Evolutionary conservation across 768 basidiomycete genomes (phyloP).

Genomic region (Lentinula detonsa): DNA sequence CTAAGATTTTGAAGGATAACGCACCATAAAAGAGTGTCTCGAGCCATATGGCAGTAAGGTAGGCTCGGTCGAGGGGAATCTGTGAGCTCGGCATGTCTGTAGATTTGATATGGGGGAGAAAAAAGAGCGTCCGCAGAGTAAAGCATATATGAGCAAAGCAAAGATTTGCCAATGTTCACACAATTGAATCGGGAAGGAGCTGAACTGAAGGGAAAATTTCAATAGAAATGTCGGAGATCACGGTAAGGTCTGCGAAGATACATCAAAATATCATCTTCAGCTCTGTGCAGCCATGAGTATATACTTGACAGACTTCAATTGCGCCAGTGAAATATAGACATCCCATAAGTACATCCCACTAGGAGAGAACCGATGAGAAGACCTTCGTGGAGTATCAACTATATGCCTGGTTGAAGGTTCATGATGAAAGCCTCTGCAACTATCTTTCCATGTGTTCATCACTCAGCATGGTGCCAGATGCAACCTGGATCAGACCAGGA

Average conservation of each 20-base stretch:
- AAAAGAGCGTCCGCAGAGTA: neutral
- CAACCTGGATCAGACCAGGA: too few relatives aligned
- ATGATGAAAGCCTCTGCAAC: too few relatives aligned
- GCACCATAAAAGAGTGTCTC: constrained; percentile 16
- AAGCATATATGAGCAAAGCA: neutral
- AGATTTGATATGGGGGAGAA: neutral
- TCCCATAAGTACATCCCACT: too few relatives aligned
- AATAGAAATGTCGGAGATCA: neutral
- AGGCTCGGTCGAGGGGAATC: constrained; percentile 27
- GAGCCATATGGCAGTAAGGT: constrained; percentile 24
- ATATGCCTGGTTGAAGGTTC: too few relatives aligned
- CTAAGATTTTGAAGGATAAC: neutral
- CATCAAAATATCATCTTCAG: neutral
- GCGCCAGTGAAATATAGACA: too few relatives aligned
- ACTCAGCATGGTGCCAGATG: too few relatives aligned
- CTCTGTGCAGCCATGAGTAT: neutral
- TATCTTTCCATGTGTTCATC: too few relatives aligned
- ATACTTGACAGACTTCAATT: too few relatives aligned
- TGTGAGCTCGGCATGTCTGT: neutral
- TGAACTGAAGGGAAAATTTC: neutral
- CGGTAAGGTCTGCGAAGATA: neutral
- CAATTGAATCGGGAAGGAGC: neutral
- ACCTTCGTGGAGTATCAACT: too few relatives aligned
- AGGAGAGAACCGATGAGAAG: too few relatives aligned
- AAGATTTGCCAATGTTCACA: neutral